Conservation (phyloP, 2,329 filamentous ascomycete genomes). For the Chaetomium sp. region DNA sequence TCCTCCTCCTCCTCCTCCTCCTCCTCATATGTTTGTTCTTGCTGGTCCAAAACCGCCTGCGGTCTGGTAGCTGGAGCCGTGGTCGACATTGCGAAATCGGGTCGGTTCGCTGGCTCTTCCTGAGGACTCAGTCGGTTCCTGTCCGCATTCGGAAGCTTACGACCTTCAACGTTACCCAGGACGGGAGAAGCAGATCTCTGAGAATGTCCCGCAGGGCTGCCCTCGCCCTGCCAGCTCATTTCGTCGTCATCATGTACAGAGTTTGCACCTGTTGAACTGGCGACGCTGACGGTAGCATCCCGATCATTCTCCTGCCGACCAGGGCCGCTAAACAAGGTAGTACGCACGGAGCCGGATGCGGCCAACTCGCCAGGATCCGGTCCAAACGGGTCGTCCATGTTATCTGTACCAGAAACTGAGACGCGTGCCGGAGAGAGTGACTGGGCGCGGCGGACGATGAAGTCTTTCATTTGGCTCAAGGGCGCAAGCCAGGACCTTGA, state of each 20-base stretch:
- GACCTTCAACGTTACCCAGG: slow-evolving; percentile 18
- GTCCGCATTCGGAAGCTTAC: neutral
- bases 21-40: slow-evolving; percentile 35
- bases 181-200: slow-evolving; percentile 23
- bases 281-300: slow-evolving; percentile 26
- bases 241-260: slow-evolving; percentile 37
- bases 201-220: slow-evolving; percentile 17
- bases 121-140: neutral
- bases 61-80: neutral
- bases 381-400: slow-evolving; percentile 36
- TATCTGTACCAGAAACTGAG: slow-evolving; percentile 20
- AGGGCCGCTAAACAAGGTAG: slow-evolving; percentile 26
- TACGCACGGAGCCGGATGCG: slow-evolving; percentile 21
- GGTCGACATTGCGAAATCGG: neutral
- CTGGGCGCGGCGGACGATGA: slow-evolving; percentile 39
- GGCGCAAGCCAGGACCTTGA: slow-evolving; percentile 39
- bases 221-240: slow-evolving; percentile 49
- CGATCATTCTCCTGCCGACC: slow-evolving; percentile 8
- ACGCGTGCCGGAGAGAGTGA: slow-evolving; percentile 37
- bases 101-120: neutral
- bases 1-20: slow-evolving; percentile 37
- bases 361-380: slow-evolving; percentile 27
- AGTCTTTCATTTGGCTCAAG: slow-evolving; percentile 39
- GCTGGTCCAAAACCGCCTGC: slow-evolving; percentile 1
- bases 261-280: slow-evolving; percentile 41